A percentile compares a stretch with the other conserved stretches of the same genome.
Conservation (phyloP, 192 early-diverging fungal genomes). For the Gonapodya sp. region DNA sequence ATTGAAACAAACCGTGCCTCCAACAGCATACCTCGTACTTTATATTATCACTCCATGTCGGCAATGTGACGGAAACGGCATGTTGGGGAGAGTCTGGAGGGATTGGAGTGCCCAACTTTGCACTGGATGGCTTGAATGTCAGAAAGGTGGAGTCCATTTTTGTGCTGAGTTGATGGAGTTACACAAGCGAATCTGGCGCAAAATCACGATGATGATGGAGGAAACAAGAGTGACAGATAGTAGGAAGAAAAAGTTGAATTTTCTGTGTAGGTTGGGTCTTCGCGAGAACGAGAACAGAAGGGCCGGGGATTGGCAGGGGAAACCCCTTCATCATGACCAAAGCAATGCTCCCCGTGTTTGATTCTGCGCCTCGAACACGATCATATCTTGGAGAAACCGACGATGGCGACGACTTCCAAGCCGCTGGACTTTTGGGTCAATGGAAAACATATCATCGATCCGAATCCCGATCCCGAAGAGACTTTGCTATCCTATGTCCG, state of each 20-base stretch:
- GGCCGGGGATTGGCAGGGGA: too few species aligned
- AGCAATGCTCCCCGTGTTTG: background rate
- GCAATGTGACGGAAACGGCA: slow-evolving; percentile 85
- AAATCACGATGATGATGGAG: too few species aligned
- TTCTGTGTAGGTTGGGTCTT: background rate
- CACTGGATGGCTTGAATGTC: background rate
- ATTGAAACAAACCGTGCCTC: background rate
- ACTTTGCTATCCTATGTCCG: slow-evolving; percentile 61
- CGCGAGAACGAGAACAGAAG: too few species aligned
- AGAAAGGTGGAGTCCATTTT: background rate
- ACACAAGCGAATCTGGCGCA: too few species aligned
- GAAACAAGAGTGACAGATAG: too few species aligned
- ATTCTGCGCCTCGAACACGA: too few species aligned
- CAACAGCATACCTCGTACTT: slow-evolving; percentile 60
- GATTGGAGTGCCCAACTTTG: background rate
- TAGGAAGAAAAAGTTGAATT: background rate
- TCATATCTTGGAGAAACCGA: background rate
- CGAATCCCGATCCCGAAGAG: slow-evolving; percentile 33
- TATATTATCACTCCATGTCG: slow-evolving; percentile 82
- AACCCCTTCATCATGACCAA: background rate
- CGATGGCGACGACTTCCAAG: too few species aligned
- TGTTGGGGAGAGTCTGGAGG: background rate
- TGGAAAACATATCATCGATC: slow-evolving; percentile 14
- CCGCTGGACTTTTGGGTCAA: slow-evolving; percentile 21
- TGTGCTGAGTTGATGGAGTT: too few species aligned